Percentiles rank a stretch among this genome's conserved stretches.
Conservation (phyloP, 257 asterid species). For the Ocimum tenuiflorum region DNA sequence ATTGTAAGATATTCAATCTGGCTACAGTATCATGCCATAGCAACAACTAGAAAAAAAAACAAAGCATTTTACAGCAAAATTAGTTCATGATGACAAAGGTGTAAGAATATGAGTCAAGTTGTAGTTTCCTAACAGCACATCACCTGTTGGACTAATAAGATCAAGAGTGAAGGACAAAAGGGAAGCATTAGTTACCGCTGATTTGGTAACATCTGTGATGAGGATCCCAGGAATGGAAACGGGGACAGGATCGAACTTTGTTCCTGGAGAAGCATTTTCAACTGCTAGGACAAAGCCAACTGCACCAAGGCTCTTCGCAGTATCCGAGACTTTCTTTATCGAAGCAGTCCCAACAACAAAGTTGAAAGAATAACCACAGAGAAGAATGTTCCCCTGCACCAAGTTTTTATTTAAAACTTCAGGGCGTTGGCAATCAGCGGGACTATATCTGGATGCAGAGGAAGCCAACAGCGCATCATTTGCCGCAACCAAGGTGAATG, state of each 20-base stretch:
- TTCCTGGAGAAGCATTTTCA: conserved; percentile 86
- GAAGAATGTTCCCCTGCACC: conserved; percentile 90
- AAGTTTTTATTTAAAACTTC: conserved; percentile 76
- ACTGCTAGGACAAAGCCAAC: conserved; percentile 94
- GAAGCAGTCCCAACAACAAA: conserved; percentile 85
- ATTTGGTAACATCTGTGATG: conserved; percentile 57
- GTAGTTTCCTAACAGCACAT: neutral
- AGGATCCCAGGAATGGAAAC: conserved; percentile 82
- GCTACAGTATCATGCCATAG: neutral
- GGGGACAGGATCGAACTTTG: conserved; percentile 91
- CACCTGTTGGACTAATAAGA: neutral
- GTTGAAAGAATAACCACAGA: conserved; percentile 94
- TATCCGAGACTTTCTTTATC: conserved; percentile 65
- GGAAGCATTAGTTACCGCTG: conserved; percentile 47
- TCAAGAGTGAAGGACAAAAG: conserved; percentile 5
- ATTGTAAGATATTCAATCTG: neutral
- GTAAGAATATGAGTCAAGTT: no score
- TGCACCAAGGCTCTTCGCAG: conserved; percentile 90
- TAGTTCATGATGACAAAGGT: no score
- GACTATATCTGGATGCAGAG: conserved; percentile 51
- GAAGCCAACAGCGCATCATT: conserved; percentile 83
- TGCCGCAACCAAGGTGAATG: conserved; percentile 87
- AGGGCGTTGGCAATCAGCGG: conserved; percentile 91
- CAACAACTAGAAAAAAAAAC: no score
- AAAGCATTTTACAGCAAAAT: no score